phyloP scores from a whole-genome alignment of 2,329 filamentous ascomycete species.

The Penicillium oxalicum region DNA sequence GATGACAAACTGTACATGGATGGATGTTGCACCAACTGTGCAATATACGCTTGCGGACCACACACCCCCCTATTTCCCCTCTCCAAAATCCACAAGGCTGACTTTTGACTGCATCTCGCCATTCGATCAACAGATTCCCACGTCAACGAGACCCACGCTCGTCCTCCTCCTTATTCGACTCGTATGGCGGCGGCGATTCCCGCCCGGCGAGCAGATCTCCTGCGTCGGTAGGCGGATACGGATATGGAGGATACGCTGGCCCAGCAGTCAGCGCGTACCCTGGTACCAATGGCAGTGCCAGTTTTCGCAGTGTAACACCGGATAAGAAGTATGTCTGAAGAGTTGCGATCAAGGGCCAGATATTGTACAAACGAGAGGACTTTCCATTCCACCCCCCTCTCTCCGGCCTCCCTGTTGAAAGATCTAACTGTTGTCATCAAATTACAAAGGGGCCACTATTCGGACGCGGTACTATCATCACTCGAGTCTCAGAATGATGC shows the following conservation, averaged over 20 bases:
- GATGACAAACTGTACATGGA: background rate
- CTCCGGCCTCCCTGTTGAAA: too few species aligned
- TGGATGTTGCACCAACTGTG: background rate
- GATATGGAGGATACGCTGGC: constrained; percentile 29
- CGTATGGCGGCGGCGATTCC: constrained; percentile 58
- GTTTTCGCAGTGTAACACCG: constrained; percentile 60
- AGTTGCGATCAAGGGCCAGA: background rate
- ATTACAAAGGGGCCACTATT: constrained; percentile 71
- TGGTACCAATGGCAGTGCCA: constrained; percentile 26
- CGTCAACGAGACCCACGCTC: constrained; percentile 60
- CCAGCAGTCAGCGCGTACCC: constrained; percentile 20
- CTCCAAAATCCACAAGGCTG: too few species aligned
- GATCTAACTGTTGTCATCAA: too few species aligned
- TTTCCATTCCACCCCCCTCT: too few species aligned
- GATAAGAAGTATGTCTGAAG: constrained; percentile 55
- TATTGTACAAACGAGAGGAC: too few species aligned
- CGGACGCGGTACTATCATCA: constrained; percentile 82
- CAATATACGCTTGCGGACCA: too few species aligned
- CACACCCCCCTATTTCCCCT: too few species aligned
- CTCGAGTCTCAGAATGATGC: constrained; percentile 93
- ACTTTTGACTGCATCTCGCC: too few species aligned
- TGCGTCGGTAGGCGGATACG: constrained; percentile 49
- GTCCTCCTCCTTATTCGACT: constrained; percentile 68
- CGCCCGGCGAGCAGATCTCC: constrained; percentile 37
- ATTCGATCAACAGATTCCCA: constrained; percentile 52